phyloP scores from a whole-genome alignment of 352 stramenopile genomes.

The Phytophthora sojae region DNA sequence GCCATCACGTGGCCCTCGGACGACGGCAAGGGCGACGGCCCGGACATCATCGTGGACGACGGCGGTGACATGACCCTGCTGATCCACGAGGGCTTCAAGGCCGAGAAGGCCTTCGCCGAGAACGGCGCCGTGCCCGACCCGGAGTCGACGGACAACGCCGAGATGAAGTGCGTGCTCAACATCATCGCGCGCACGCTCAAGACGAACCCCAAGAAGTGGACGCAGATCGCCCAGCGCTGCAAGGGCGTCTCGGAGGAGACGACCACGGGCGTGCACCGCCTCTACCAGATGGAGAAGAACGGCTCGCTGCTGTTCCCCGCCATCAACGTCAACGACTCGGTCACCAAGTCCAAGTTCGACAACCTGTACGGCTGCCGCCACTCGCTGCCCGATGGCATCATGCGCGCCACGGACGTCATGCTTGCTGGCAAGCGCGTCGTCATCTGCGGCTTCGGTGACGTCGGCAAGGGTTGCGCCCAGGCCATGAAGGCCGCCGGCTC shows the following conservation, averaged over 20 bases:
- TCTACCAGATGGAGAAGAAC: slow-evolving; percentile 99
- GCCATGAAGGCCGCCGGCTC: slow-evolving; percentile 97
- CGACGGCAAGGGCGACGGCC: slow-evolving; percentile 97
- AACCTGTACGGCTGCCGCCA: slow-evolving; percentile 99
- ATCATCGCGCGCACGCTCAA: slow-evolving; percentile 96
- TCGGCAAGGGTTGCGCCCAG: slow-evolving; percentile 97
- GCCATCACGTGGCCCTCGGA: slow-evolving; percentile 97
- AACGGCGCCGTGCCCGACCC: slow-evolving; percentile 95
- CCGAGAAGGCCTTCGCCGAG: slow-evolving; percentile 95
- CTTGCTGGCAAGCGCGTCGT: slow-evolving; percentile 98
- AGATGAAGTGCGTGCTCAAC: slow-evolving; percentile 99
- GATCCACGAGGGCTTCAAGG: slow-evolving; percentile 99
- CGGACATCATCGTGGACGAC: slow-evolving; percentile 99
- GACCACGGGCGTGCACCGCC: slow-evolving; percentile 97
- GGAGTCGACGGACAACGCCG: slow-evolving; percentile 95
- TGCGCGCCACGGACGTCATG: slow-evolving; percentile 99
- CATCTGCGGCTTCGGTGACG: slow-evolving; percentile 98
- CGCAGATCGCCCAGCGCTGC: slow-evolving; percentile 95
- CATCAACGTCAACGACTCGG: slow-evolving; percentile 99
- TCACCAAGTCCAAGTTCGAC: slow-evolving; percentile 99
- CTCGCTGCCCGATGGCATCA: slow-evolving; percentile 98
- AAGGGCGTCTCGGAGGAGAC: slow-evolving; percentile 99
- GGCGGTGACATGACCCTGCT: slow-evolving; percentile 99
- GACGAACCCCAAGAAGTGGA: slow-evolving; percentile 97
- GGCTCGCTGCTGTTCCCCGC: slow-evolving; percentile 96